Evolutionary conservation across 2,329 filamentous ascomycete species (phyloP), one percentile per base, ranked within the genome.

Genomic region (Beauveria caledonica): DNA sequence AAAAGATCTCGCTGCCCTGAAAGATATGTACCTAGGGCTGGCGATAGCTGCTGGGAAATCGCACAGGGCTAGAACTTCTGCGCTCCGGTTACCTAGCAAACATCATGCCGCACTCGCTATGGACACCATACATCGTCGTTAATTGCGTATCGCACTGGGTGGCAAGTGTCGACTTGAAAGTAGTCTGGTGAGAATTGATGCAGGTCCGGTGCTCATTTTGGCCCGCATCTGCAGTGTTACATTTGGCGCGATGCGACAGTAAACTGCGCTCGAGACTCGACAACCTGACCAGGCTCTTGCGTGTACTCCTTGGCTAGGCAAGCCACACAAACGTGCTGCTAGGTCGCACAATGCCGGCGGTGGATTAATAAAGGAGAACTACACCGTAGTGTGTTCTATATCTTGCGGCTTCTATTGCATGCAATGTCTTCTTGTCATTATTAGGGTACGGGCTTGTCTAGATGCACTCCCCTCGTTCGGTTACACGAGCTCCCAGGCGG

Each of bases 181-280:
- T 57, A 11, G 45, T 11, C 17, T 45, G 27, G 11, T 6, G n/a
- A 46, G 42, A 46, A 17, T 13, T 25, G 42, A 54, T 29, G 39
- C 44, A 58, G 56, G 46, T 58, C 56, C n/a, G 46, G 56, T 58
- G 56, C 46, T 58, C 56, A 58, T 44, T 51, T 44, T 42, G 56
- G 36, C 36, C 56, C 42, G 56, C 56, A 44, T 58, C 19, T 51
- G 46, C n/a, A 58, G 56, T 13, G 56, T 58, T 33, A 39, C 56
- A 58, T 51, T 51, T 36, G 36, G 56, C 56, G 36, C 46, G 44
- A 58, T 58, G 33, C 36, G 36, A 58, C 56, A 23, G n/a, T 50
- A 29, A n/a, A 51, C 23, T 51, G 46, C 46, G 56, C 46, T 58
- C 56, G 56, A 48, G 56, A 58, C 56, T 50, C 8, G 46, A 17